Percentiles rank a stretch among this genome's conserved stretches.
Conservation (phyloP, 2,329 filamentous ascomycete species). For the Ophiostoma sp. region DNA sequence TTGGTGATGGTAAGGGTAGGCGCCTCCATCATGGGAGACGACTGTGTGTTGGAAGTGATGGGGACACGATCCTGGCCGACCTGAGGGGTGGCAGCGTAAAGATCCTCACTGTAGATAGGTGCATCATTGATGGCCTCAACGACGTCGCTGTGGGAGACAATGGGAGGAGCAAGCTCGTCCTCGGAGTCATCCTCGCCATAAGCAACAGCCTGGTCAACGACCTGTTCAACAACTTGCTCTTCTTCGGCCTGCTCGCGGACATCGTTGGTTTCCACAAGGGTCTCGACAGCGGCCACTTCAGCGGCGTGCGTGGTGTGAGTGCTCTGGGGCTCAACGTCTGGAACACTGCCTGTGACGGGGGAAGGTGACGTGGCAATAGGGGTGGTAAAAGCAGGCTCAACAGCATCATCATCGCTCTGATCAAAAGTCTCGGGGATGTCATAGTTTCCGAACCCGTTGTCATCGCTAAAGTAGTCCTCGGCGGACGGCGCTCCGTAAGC, state of each 20-base stretch:
- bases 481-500: conserved; percentile 9
- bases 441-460: conserved; percentile 4
- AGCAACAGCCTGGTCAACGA: background rate
- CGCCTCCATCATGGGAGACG: conserved; percentile 15
- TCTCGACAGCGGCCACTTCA: background rate
- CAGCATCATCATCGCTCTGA: background rate
- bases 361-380: conserved; percentile 2
- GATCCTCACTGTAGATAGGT: conserved; percentile 9
- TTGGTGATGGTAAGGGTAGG: conserved; percentile 1
- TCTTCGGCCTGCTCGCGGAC: background rate
- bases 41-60: background rate
- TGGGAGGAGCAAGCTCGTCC: conserved; percentile 15
- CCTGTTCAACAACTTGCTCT: background rate
- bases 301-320: background rate
- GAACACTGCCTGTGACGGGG: background rate
- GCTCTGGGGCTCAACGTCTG: background rate
- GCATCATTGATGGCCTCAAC: background rate
- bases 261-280: background rate
- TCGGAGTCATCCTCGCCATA: background rate
- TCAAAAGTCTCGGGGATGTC: background rate
- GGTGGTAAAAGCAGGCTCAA: background rate
- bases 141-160: background rate
- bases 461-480: conserved; percentile 17
- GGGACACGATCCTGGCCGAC: background rate
- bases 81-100: background rate